Percentiles rank a stretch among this genome's conserved stretches.
Conservation (phyloP, 495 filamentous ascomycete species). For the Apodospora peruviana region DNA sequence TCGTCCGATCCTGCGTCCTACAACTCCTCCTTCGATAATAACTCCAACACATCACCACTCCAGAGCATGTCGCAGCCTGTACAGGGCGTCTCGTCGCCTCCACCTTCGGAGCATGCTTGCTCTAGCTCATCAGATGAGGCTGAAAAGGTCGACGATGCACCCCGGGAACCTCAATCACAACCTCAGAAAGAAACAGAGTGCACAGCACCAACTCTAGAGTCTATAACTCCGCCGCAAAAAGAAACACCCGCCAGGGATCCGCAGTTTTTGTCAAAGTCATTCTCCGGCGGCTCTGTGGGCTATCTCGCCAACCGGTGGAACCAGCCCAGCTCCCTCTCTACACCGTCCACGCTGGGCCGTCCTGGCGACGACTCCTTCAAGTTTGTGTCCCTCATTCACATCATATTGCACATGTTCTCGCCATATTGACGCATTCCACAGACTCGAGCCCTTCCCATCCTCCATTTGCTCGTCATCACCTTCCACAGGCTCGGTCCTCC, state of each 20-base stretch:
- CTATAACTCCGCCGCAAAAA: slow-evolving; percentile 10
- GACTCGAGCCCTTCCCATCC: slow-evolving; percentile 28
- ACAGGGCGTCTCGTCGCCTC: slow-evolving; percentile 9
- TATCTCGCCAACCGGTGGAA: slow-evolving; percentile 38
- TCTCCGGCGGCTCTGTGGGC: slow-evolving; percentile 29
- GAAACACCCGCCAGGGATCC: neutral
- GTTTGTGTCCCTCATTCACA: slow-evolving; percentile 5
- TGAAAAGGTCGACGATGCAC: neutral
- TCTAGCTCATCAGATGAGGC: slow-evolving; percentile 7
- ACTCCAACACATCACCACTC: slow-evolving; percentile 18
- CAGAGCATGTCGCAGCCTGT: slow-evolving; percentile 10
- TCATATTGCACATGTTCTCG: neutral
- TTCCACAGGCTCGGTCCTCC: slow-evolving; percentile 18
- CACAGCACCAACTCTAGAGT: neutral
- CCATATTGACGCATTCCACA: slow-evolving; percentile 10
- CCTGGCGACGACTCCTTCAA: slow-evolving; percentile 32
- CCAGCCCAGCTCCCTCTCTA: slow-evolving; percentile 28
- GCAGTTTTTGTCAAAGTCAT: slow-evolving; percentile 17
- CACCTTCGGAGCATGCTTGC: slow-evolving; percentile 10
- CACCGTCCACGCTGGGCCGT: slow-evolving; percentile 24
- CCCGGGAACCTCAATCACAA: neutral
- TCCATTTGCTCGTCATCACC: slow-evolving; percentile 27
- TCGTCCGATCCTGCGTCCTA: slow-evolving; percentile 39
- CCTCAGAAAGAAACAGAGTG: neutral
- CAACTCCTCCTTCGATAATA: slow-evolving; percentile 27